Evolutionary conservation across 2,329 filamentous ascomycete species (phyloP).

Genomic region (Calonectria pseudoturangicola): DNA sequence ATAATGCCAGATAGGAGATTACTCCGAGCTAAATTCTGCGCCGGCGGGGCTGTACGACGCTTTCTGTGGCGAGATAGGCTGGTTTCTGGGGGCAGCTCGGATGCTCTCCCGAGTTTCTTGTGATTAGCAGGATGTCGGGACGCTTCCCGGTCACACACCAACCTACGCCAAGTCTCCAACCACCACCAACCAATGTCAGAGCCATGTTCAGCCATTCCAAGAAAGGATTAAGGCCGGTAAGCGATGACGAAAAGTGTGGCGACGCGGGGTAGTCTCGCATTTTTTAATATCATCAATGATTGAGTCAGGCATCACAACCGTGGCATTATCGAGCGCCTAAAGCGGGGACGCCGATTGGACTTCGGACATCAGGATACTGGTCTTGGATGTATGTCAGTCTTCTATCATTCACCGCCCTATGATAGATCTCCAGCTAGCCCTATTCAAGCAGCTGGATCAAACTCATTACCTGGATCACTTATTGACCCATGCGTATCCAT

Average conservation of each 20-base stretch:
- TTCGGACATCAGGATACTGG: neutral
- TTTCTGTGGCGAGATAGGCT: conserved; percentile 4
- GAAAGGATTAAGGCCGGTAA: conserved; percentile 1
- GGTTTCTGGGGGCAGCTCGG: neutral
- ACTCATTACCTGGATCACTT: neutral
- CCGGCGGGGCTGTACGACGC: neutral
- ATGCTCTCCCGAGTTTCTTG: neutral
- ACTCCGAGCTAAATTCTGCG: conserved; percentile 22
- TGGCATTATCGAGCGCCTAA: neutral
- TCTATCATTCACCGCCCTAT: neutral
- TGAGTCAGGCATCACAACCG: neutral
- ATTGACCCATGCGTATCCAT: neutral
- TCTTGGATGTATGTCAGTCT: neutral
- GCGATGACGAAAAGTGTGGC: conserved; percentile 6
- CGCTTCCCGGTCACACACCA: conserved; percentile 6
- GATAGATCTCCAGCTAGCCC: neutral
- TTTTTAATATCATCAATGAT: neutral
- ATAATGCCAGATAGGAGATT: conserved; percentile 20
- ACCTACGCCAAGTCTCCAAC: neutral
- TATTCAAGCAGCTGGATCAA: conserved; percentile 1
- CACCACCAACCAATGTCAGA: neutral
- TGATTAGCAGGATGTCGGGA: conserved; percentile 6
- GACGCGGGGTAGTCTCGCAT: conserved; percentile 3
- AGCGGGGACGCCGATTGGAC: neutral
- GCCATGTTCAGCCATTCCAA: conserved; percentile 4